These are phyloP conservation scores for Pelargonium fulgidum DNA, from an alignment of 441 rosid species.

Conservation along the genomic window DNA sequence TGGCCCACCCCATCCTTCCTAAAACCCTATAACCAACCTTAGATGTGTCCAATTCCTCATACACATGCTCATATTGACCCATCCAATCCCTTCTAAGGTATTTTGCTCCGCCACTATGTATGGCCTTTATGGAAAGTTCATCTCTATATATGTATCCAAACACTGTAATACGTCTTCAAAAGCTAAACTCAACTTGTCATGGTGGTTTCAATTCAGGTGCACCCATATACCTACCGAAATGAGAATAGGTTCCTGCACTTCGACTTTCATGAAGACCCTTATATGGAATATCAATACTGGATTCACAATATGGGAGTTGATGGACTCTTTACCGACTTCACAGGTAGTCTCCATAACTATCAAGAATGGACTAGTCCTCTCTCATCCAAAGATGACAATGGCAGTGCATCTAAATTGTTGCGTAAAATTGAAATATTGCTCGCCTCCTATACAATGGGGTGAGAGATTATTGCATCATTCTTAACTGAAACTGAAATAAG, in stretches of 20 bases:
- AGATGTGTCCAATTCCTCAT: too few species aligned
- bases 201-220: constrained; percentile 47
- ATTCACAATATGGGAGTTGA: constrained; percentile 71
- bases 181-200: not conserved
- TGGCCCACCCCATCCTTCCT: too few species aligned
- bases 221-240: constrained; percentile 80
- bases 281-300: constrained; percentile 72
- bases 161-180: not conserved
- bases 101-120: too few species aligned
- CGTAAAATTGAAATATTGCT: constrained; percentile 36
- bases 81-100: too few species aligned
- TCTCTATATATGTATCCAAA: too few species aligned
- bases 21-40: too few species aligned
- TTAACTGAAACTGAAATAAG: too few species aligned
- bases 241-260: constrained; percentile 60
- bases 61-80: too few species aligned
- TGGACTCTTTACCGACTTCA: constrained; percentile 90
- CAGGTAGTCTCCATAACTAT: constrained; percentile 66
- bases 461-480: constrained; percentile 2
- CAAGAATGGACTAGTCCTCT: constrained; percentile 58
- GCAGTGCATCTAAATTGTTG: constrained; percentile 30
- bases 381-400: constrained; percentile 15
- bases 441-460: constrained; percentile 25
- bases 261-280: constrained; percentile 66
- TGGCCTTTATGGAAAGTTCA: too few species aligned